These are phyloP conservation scores for Solanum pimpinellifolium DNA, from an alignment of 257 asterid genomes.

Conservation along the genomic window DNA sequence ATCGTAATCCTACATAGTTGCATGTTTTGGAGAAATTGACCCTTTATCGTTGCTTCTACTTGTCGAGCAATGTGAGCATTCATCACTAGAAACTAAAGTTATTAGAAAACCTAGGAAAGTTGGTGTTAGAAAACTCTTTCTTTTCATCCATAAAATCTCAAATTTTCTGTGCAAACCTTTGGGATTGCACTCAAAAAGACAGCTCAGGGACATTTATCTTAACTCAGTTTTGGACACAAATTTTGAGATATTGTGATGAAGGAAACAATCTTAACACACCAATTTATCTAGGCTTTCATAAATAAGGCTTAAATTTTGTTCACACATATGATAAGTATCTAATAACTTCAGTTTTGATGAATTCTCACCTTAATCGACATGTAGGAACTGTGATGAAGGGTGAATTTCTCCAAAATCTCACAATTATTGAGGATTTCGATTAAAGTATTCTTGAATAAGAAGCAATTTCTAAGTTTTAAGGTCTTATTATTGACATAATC, in stretches of 20 bases:
- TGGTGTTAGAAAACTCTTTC: not conserved
- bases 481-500: not conserved
- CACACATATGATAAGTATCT: not conserved
- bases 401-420: not conserved
- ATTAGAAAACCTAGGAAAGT: not conserved
- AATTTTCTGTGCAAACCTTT: not conserved
- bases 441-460: not conserved
- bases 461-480: not conserved
- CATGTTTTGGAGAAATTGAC: not conserved
- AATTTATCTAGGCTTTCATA: not conserved
- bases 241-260: not conserved
- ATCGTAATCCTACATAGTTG: not conserved
- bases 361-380: not conserved
- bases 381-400: not conserved
- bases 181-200: not conserved
- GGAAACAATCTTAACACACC: not conserved
- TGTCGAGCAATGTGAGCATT: not conserved
- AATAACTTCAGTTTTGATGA: not conserved
- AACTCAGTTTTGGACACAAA: not conserved
- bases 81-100: not conserved
- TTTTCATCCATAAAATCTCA: not conserved
- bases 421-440: not conserved
- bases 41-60: not conserved
- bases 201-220: not conserved
- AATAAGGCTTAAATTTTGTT: not conserved